Base-by-base conservation (phyloP, 768 basidiomycete species). In the Pholiota microspora region DNA sequence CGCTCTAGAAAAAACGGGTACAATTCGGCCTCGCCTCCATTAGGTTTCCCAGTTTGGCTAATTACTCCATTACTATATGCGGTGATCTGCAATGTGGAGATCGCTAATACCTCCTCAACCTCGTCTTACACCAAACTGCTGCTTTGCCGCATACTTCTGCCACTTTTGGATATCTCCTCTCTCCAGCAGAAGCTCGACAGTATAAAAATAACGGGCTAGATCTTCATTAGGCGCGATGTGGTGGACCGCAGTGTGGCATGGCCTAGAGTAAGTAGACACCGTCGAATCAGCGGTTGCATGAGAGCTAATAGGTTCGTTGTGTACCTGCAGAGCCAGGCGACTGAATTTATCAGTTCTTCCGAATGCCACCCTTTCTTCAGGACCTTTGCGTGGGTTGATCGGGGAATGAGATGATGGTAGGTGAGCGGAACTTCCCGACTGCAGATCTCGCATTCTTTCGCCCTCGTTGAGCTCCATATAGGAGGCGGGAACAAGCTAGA, bases 371-470 rank as follows among this genome's bases (percentile, higher is more conserved):
- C 77, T 64, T 76, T 78, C 72, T 82, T 84, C 35, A 79, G 59
- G n/a, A 70, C 81, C 63, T 82, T 84, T 2, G 71, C 67, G 55
- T 86, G 83, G 15, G 68, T 73, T 18, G 77, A 76, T 24, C 79
- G 73, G 1, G 83, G 83, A 42, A 85, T 81, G 27, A 85, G 73
- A 55, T 84, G 82, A 63, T 84, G 82, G 61, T 83, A 85, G 16
- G 83, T 84, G 61, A 84, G 66, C 9, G 78, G 79, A 2, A 83
- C 74, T 48, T 72, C 73, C n/a, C 82, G 72, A 57, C 75, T 74
- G 63, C 84, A 86, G 23, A 86, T 79, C 69, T 84, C 82, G 68
- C 84, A 85, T 58, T 78, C 78, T 15, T 57, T 69, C 24, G 77
- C 75, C 6, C 83, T 72, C 21, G 84, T 84, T 10, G 72, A 68